A percentile compares a stretch with the other conserved stretches of the same genome.
Conservation (phyloP, 2,329 filamentous ascomycete genomes). For the Fusarium sp. region DNA sequence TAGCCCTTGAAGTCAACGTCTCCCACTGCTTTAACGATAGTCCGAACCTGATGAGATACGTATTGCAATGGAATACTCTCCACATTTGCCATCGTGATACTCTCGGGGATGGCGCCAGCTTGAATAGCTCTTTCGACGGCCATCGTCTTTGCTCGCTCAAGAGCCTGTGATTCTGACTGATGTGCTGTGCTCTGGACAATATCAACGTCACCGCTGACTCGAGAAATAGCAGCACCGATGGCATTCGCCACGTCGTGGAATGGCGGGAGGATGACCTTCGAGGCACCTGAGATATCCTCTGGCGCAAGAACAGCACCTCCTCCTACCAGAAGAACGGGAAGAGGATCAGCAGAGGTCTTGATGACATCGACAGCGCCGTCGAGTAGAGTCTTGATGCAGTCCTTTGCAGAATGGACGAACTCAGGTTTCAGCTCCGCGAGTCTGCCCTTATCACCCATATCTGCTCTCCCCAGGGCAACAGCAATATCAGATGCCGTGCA, state of each 20-base stretch:
- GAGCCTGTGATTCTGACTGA: not conserved
- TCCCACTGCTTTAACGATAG: not conserved
- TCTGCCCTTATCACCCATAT: not conserved
- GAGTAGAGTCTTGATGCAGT: not conserved
- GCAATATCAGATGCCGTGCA: slow-evolving; percentile 2
- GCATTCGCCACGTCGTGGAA: slow-evolving; percentile 58
- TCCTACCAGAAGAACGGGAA: slow-evolving; percentile 46
- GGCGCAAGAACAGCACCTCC: slow-evolving; percentile 57
- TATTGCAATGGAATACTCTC: not conserved
- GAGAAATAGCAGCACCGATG: slow-evolving; percentile 59
- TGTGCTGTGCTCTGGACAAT: not conserved
- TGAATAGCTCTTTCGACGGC: not conserved
- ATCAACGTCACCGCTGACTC: not conserved
- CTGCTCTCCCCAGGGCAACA: not conserved
- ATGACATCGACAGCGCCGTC: slow-evolving; percentile 4
- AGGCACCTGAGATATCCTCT: slow-evolving; percentile 49
- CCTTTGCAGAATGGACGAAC: not conserved
- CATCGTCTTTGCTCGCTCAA: not conserved
- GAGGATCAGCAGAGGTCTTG: not conserved
- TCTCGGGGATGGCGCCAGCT: not conserved
- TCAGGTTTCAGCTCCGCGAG: not conserved
- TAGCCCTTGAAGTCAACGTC: not conserved
- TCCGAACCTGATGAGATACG: not conserved
- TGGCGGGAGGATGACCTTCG: slow-evolving; percentile 46
- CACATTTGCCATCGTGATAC: not conserved